Evolutionary conservation across 768 basidiomycete species (phyloP), one percentile per base, ranked within the genome.

Genomic region (Suillus paluster): DNA sequence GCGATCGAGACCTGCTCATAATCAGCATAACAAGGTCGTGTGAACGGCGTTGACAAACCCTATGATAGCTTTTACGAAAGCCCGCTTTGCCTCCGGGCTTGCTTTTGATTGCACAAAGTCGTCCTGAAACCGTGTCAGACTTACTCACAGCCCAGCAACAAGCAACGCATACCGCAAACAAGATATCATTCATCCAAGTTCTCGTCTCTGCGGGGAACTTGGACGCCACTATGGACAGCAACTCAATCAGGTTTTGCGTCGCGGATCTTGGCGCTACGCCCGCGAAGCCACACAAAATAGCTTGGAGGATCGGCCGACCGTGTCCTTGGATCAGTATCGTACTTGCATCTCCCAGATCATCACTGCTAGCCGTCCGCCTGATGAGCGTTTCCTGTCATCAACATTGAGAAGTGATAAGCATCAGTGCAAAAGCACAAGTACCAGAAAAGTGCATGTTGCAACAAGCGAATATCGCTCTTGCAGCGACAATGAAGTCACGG

Each of bases 381-480:
- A 93, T 83, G 21, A 92, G 77, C 2, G 86, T 83, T 34, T 80
- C 81, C 91, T 94, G 62, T 21, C 39, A 11, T 30, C 46, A 12
- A 17, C 3, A 23, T 50, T 30, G 12, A 45, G 30, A 60, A 63
- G 30, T 41, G 54, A 50, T 38, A n/a, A 44, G n/a, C 19, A 39
- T 48, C 25, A 27, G 60, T 27, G 56, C 50, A 60, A 30, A 14
- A 41, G 27, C 21, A 36, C 7, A 81, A 89, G 50, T 65, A 95
- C 95, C 64, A 97, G 75, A 71, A 96, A 97, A 49, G 84, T 89
- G 66, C 88, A 89, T 4, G 92, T 90, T 1, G 91, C 83, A 2
- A 92, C 91, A 10, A 97, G 79, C 0, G 92, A 92, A 72, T 95
- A 96, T 41, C 93, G 82, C 69, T 96, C 94, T 72, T 93, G 92